Evolutionary conservation across 805 yeast genomes (phyloP).

Genomic region (Millerozyma acaciae): DNA sequence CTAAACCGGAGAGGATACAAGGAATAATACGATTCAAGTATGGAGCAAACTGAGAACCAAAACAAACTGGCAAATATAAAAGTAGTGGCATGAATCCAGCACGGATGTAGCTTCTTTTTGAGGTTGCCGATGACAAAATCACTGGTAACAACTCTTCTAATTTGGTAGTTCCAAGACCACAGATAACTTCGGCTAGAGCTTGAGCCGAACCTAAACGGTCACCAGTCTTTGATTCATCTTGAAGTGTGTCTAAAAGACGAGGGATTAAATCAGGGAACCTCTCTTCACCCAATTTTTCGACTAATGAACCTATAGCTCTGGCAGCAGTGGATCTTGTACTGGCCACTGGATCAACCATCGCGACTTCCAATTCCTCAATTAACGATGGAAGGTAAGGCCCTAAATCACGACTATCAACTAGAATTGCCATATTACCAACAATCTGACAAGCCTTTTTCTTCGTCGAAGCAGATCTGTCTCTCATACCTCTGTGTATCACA

Average conservation of each 20-base stretch:
- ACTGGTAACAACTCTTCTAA: slow-evolving; percentile 85
- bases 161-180: slow-evolving; percentile 84
- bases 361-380: slow-evolving; percentile 78
- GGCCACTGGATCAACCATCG: slow-evolving; percentile 99
- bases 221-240: slow-evolving; percentile 76
- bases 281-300: slow-evolving; percentile 94
- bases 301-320: slow-evolving; percentile 92
- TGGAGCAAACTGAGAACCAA: slow-evolving; percentile 88
- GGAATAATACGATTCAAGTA: slow-evolving; percentile 82
- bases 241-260: slow-evolving; percentile 66
- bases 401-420: slow-evolving; percentile 85
- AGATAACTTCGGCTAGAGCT: slow-evolving; percentile 88
- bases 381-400: slow-evolving; percentile 76
- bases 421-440: slow-evolving; percentile 97
- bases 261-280: slow-evolving; percentile 90
- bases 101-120: slow-evolving; percentile 66
- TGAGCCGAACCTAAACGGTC: slow-evolving; percentile 97
- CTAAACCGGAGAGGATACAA: slow-evolving; percentile 87
- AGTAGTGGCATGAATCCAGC: slow-evolving; percentile 91
- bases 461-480: slow-evolving; percentile 87
- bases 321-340: slow-evolving; percentile 96
- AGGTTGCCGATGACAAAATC: slow-evolving; percentile 67
- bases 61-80: slow-evolving; percentile 88
- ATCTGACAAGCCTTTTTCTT: slow-evolving; percentile 95
- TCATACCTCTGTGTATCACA: slow-evolving; percentile 93